These are phyloP conservation scores for Parathielavia appendiculata DNA, from an alignment of 495 filamentous ascomycete species.

Conservation along the genomic window DNA sequence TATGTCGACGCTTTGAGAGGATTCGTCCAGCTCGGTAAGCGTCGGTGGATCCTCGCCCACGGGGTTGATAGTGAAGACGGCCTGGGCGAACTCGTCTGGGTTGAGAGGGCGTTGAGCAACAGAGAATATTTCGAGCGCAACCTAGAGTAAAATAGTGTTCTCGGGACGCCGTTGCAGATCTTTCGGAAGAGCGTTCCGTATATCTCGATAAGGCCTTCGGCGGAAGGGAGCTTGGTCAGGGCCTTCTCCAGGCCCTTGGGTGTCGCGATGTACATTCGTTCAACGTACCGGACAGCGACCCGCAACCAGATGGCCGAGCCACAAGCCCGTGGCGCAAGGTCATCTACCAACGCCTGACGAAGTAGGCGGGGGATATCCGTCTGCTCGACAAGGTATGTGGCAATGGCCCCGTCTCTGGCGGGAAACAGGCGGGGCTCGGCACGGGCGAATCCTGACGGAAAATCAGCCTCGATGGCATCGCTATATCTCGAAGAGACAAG, in stretches of 20 bases:
- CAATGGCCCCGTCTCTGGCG: constrained; percentile 1
- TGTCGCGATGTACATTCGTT: not conserved
- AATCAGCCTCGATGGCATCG: not conserved
- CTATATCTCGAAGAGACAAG: constrained; percentile 11
- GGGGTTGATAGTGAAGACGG: constrained; percentile 3
- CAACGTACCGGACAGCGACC: constrained; percentile 1
- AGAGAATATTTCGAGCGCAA: constrained; percentile 13
- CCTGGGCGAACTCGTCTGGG: constrained; percentile 7
- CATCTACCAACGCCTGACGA: not conserved
- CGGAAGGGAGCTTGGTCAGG: constrained; percentile 1
- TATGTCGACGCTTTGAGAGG: not conserved
- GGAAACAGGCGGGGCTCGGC: not conserved
- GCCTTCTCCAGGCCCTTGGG: not conserved
- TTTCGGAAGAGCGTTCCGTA: constrained; percentile 1
- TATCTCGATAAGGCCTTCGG: constrained; percentile 1
- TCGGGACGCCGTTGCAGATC: not conserved
- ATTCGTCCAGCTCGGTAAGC: constrained; percentile 2
- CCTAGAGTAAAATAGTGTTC: not conserved
- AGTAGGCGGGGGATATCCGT: not conserved
- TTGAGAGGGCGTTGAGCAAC: constrained; percentile 8
- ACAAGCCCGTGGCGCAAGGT: not conserved
- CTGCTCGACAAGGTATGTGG: not conserved
- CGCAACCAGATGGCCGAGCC: constrained; percentile 18
- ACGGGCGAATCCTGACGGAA: not conserved
- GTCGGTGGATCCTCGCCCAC: not conserved